A percentile compares a stretch with the other conserved stretches of the same genome.
These are phyloP conservation scores for Pisolithus marmoratus DNA, from an alignment of 768 basidiomycete species.

Conservation along the genomic window DNA sequence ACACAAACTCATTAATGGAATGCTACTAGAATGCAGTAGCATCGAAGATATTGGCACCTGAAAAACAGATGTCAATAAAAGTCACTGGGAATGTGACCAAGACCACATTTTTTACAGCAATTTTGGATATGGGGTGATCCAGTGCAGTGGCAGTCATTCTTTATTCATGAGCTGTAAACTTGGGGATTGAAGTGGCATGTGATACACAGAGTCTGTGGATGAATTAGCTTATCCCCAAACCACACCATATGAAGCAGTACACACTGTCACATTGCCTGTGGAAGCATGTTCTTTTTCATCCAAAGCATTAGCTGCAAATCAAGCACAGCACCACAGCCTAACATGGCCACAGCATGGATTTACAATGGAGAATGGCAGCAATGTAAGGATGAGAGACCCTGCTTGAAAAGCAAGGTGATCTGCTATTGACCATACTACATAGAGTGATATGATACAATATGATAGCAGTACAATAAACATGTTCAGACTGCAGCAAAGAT, in stretches of 20 bases:
- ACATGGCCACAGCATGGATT: no score
- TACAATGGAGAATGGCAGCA: no score
- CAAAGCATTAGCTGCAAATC: slow-evolving; percentile 51
- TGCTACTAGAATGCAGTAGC: no score
- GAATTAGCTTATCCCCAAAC: slow-evolving; percentile 1
- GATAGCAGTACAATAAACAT: no score
- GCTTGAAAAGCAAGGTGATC: no score
- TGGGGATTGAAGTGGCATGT: slow-evolving; percentile 67
- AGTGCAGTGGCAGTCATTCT: slow-evolving; percentile 49
- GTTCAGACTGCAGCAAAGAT: no score
- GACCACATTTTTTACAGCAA: slow-evolving; percentile 53
- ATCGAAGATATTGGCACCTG: no score
- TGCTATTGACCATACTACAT: no score
- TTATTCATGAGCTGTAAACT: slow-evolving; percentile 55
- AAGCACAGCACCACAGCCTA: slow-evolving; percentile 1
- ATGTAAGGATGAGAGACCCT: no score
- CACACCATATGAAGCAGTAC: slow-evolving; percentile 14
- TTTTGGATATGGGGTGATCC: slow-evolving; percentile 44
- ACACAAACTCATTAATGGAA: no score
- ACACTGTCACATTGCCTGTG: slow-evolving; percentile 76
- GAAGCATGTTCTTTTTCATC: slow-evolving; percentile 66
- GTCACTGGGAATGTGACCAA: slow-evolving; percentile 1
- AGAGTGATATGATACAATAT: no score
- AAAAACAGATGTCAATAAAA: slow-evolving; percentile 6
- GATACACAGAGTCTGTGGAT: slow-evolving; percentile 59